Evolutionary conservation across 768 basidiomycete genomes (phyloP).

Genomic region (Fibroporia radiculosa): DNA sequence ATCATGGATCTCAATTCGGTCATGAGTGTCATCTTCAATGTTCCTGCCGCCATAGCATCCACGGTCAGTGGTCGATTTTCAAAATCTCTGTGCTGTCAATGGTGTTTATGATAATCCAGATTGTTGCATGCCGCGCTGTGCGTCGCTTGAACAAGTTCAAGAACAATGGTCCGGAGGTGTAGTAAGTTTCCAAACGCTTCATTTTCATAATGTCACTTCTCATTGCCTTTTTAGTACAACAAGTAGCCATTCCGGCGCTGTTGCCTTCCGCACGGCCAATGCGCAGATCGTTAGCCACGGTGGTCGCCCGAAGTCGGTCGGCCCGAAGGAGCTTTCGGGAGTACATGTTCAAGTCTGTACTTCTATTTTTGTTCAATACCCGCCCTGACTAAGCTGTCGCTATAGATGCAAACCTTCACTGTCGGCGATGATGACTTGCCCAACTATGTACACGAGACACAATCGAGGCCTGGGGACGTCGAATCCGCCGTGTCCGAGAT

Average conservation of each 20-base stretch:
- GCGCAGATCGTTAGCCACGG: constrained; percentile 29
- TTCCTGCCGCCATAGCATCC: constrained; percentile 62
- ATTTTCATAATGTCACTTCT: neutral
- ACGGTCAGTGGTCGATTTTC: constrained; percentile 33
- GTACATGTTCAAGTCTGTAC: constrained; percentile 48
- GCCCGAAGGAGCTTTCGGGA: constrained; percentile 36
- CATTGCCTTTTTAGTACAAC: constrained; percentile 3
- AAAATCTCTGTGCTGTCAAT: neutral
- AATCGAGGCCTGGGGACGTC: constrained; percentile 58
- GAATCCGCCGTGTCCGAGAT: constrained; percentile 37
- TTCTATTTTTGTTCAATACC: constrained; percentile 2
- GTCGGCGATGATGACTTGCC: constrained; percentile 17
- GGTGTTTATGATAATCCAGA: constrained; percentile 29
- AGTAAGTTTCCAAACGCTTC: constrained; percentile 33
- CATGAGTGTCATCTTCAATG: constrained; percentile 70
- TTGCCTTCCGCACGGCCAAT: constrained; percentile 16
- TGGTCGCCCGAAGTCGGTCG: constrained; percentile 40
- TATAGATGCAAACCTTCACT: constrained; percentile 61
- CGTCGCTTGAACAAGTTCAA: constrained; percentile 57
- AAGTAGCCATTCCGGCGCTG: neutral
- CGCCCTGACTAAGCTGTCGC: neutral
- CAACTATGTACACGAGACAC: constrained; percentile 41
- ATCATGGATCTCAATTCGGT: constrained; percentile 54
- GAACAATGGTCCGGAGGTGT: constrained; percentile 38
- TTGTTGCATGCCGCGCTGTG: constrained; percentile 57